These are phyloP conservation scores for Penicillium capsulatum DNA, from an alignment of 2,329 filamentous ascomycete species.

Conservation along the genomic window DNA sequence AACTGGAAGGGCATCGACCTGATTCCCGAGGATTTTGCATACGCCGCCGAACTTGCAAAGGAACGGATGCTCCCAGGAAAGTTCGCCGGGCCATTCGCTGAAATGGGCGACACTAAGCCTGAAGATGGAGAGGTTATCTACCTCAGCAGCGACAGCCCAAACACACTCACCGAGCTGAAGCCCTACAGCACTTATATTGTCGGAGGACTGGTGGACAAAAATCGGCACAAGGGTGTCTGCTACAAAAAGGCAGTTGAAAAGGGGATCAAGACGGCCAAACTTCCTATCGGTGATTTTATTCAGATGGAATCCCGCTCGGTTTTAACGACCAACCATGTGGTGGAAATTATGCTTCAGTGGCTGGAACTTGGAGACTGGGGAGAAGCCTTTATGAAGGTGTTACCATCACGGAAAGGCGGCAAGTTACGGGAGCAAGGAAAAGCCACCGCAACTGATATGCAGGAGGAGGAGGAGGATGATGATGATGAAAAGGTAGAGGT, in stretches of 20 bases:
- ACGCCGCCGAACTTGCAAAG: constrained; percentile 62
- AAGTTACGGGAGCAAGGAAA: constrained; percentile 51
- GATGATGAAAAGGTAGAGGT: constrained; percentile 27
- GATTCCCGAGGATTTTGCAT: constrained; percentile 67
- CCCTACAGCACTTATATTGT: constrained; percentile 90
- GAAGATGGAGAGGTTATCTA: constrained; percentile 68
- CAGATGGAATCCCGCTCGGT: constrained; percentile 83
- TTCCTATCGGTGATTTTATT: constrained; percentile 95
- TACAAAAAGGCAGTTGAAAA: constrained; percentile 71
- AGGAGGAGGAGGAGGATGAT: constrained; percentile 8
- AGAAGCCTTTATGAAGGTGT: constrained; percentile 77
- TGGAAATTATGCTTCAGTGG: constrained; percentile 95
- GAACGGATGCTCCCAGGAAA: constrained; percentile 63
- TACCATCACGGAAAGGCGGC: constrained; percentile 86
- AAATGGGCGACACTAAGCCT: constrained; percentile 30
- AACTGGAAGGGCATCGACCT: constrained; percentile 78
- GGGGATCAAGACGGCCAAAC: constrained; percentile 79
- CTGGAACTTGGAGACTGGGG: constrained; percentile 88
- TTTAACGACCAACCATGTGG: constrained; percentile 89
- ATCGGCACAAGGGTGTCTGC: constrained; percentile 91
- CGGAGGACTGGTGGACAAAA: constrained; percentile 91
- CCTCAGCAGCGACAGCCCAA: constrained; percentile 82
- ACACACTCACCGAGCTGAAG: constrained; percentile 76
- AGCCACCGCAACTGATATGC: constrained; percentile 7
- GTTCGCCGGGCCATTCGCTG: constrained; percentile 57